Evolutionary conservation across 805 yeast species (phyloP), one percentile per base, ranked within the genome.

Genomic region (Candida namnaoensis): DNA sequence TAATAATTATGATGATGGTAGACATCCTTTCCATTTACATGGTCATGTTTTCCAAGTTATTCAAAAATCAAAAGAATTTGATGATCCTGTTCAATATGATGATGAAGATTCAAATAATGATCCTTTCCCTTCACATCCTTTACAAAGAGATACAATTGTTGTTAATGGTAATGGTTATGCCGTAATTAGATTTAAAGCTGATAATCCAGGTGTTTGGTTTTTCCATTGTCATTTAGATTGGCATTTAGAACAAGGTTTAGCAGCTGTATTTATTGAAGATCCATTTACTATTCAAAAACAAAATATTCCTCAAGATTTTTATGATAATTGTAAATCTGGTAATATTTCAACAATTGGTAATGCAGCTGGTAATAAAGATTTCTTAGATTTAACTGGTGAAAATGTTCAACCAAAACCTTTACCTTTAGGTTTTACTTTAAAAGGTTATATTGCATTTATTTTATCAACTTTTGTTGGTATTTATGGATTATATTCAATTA

Each of bases 171-270:
- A 80, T 51, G 86, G 90, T 3, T 74, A 78, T 57, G 60, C 80
- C 39, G 88, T 81, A 14, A 55, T 79, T 30, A 68, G 96, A 49
- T 87, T 87, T 60, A 72, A 66, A 51, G 88, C 96, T 11, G 78
- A 83, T 53, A 88, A 90, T 54, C 96, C 96, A 3, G 97, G 97
- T 43, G 80, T 88, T 25, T 90, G 96, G 96, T 76, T 83, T 46
- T 84, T 88, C 79, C 97, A 88, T 59, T 88, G 97, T 62, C 95
- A 86, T 56, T 76, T 84, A 42, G 91, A 84, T 54, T 84, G 88
- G 82, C 95, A 84, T 62, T 72, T 84, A 58, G 82, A 78, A 50
- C 93, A 84, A 64, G 95, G 95, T 27, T 68, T 84, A 41, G 90
- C 90, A 7, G 67, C 82, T 40, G 75, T 77, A 2, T 72, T 84